Evolutionary conservation across 2,329 filamentous ascomycete genomes (phyloP).

Genomic region (Claviceps monticola): DNA sequence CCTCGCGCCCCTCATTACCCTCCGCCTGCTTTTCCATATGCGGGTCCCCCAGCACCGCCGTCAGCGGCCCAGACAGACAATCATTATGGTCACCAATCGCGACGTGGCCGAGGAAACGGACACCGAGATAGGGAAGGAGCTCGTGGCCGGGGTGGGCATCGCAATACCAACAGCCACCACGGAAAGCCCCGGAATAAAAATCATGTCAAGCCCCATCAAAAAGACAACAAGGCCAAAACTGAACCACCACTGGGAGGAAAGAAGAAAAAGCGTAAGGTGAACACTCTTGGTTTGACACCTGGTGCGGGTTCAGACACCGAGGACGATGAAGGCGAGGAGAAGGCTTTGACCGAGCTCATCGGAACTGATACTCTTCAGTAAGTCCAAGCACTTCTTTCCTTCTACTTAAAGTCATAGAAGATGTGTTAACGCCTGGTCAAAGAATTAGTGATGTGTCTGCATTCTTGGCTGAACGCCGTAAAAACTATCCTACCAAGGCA

Average conservation of each 20-base stretch:
- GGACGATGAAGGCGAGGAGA: conserved; percentile 59
- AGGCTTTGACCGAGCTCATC: conserved; percentile 42
- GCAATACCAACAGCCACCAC: conserved; percentile 21
- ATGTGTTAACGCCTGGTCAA: neutral
- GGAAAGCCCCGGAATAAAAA: conserved; percentile 28
- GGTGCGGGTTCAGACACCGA: conserved; percentile 49
- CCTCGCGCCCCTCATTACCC: conserved; percentile 25
- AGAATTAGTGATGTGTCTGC: conserved; percentile 57
- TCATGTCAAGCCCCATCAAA: conserved; percentile 11
- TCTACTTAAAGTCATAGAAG: neutral
- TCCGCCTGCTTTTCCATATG: conserved; percentile 21
- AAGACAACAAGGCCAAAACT: conserved; percentile 14
- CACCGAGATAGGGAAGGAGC: conserved; percentile 19
- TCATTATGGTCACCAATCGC: conserved; percentile 21
- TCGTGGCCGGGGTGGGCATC: conserved; percentile 27
- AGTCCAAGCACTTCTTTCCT: conserved; percentile 14
- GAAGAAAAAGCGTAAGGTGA: conserved; percentile 60
- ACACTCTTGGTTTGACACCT: conserved; percentile 58
- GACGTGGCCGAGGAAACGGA: conserved; percentile 21
- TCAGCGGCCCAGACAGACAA: conserved; percentile 20
- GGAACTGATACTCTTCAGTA: conserved; percentile 43
- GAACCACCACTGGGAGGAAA: conserved; percentile 38
- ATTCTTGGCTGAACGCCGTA: conserved; percentile 71
- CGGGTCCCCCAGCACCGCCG: conserved; percentile 25
- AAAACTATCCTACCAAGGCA: conserved; percentile 65